phyloP scores from a whole-genome alignment of 495 filamentous ascomycete species.

The Xylona heveae region DNA sequence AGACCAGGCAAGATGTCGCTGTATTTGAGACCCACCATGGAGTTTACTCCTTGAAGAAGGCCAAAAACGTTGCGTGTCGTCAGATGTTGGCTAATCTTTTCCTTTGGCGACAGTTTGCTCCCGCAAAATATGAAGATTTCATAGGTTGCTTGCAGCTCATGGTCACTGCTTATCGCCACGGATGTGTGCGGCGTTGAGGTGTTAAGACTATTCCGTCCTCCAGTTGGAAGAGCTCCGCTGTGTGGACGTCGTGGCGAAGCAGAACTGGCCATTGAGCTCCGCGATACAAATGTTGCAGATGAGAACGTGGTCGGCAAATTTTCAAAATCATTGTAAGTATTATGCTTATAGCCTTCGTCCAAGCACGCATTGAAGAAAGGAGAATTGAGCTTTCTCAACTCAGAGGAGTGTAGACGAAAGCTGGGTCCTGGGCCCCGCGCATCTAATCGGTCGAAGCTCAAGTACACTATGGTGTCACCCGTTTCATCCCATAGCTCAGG shows the following conservation, averaged over 20 bases:
- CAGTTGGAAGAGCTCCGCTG: too few species aligned
- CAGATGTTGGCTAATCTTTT: slow-evolving; percentile 29
- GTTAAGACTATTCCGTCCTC: slow-evolving; percentile 11
- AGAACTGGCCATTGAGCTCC: too few species aligned
- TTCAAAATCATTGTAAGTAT: slow-evolving; percentile 17
- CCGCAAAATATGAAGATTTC: slow-evolving; percentile 35
- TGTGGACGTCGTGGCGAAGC: too few species aligned
- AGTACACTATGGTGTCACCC: slow-evolving; percentile 38
- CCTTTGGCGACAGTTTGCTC: slow-evolving; percentile 20
- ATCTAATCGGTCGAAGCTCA: slow-evolving; percentile 17
- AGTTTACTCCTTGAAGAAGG: slow-evolving; percentile 28
- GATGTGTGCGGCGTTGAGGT: slow-evolving; percentile 20
- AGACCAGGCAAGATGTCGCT: slow-evolving; percentile 35
- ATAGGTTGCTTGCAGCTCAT: slow-evolving; percentile 26
- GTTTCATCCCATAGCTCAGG: slow-evolving; percentile 40
- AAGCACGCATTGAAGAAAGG: slow-evolving; percentile 27
- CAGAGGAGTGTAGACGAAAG: slow-evolving; percentile 32
- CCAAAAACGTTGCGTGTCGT: slow-evolving; percentile 45
- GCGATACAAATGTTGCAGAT: too few species aligned
- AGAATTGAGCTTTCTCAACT: slow-evolving; percentile 32
- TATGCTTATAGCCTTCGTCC: slow-evolving; percentile 27
- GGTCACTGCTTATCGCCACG: slow-evolving; percentile 13
- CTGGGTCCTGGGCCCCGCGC: slow-evolving; percentile 26
- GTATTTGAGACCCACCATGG: slow-evolving; percentile 36
- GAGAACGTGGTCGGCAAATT: slow-evolving; percentile 25